phyloP scores from a whole-genome alignment of 306 rosid species.

The Cercis canadensis region DNA sequence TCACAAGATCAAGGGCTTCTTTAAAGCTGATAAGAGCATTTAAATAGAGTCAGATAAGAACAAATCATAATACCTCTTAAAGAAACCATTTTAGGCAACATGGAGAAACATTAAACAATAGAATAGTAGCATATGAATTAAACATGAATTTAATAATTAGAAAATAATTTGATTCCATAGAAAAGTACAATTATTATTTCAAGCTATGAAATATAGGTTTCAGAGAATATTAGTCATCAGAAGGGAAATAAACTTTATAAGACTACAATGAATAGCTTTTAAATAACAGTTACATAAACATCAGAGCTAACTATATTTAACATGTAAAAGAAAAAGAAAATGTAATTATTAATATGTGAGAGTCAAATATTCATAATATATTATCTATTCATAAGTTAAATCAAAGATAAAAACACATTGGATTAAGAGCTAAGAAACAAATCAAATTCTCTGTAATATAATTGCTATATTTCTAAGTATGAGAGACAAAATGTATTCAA shows the following conservation, averaged over 20 bases:
- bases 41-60: constrained; percentile 37
- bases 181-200: constrained; percentile 16
- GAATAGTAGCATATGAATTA: constrained; percentile 7
- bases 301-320: constrained; percentile 2
- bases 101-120: neutral
- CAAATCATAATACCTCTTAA: constrained; percentile 10
- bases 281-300: neutral
- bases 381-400: constrained; percentile 14
- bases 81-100: constrained; percentile 4
- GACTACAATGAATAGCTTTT: too few relatives aligned
- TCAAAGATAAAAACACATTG: constrained; percentile 1
- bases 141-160: neutral
- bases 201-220: neutral
- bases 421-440: constrained; percentile 16
- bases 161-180: neutral
- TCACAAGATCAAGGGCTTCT: constrained; percentile 93
- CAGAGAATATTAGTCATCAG: neutral
- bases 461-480: neutral
- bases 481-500: constrained; percentile 12
- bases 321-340: constrained; percentile 1
- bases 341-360: constrained; percentile 1
- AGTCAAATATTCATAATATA: neutral
- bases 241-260: too few relatives aligned
- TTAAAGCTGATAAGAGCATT: constrained; percentile 57
- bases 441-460: neutral